Evolutionary conservation across 1,284 basidiomycete species (phyloP), one percentile per base, ranked within the genome.

Genomic region (Pseudozyma pruni): DNA sequence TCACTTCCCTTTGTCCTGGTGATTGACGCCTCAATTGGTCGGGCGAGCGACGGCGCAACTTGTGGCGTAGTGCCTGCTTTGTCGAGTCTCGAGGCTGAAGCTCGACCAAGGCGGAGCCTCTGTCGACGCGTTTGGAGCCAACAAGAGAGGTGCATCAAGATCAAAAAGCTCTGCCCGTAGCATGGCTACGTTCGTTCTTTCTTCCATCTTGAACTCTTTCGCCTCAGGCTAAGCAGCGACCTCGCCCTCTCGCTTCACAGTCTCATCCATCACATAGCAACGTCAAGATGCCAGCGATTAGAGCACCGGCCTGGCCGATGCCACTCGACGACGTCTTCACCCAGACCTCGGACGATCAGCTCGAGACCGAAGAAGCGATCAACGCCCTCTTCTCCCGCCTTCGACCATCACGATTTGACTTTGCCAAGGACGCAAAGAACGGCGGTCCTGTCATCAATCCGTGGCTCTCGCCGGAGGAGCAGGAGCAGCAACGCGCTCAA

Each of bases 341-440:
- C 10, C 49, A 52, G 22, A 80, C 79, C 8, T 76, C 79, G 1
- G 63, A 76, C 11, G 79, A 80, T 41, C 79, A 80, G 63, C 33
- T 41, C 19, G 52, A 70, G 31, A 78, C 76, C 8, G 79, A 80
- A 52, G 43, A 68, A 41, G 56, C 58, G 34, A 80, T 80, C 51
- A 48, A 74, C 34, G 57, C 40, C 11, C 74, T 73, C 41, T 64
- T 78, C 27, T 63, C 56, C 8, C 67, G 52, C 7, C 42, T 62
- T 13, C 56, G 62, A 14, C 54, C 51, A 2, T 33, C 60, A 2
- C 33, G 35, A 1, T 51, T 51, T 34, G 55, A 70, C 60, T 70
- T 70, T 49, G 50, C 49, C 47, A 51, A 59, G 25, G 19, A 61
- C 9, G 33, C 43, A 4, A 19, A 22, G 20, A 41, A n/a, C 31